Evolutionary conservation across 495 filamentous ascomycete genomes (phyloP), one percentile per base, ranked within the genome.

Genomic region (Aspergillus nanangensis): DNA sequence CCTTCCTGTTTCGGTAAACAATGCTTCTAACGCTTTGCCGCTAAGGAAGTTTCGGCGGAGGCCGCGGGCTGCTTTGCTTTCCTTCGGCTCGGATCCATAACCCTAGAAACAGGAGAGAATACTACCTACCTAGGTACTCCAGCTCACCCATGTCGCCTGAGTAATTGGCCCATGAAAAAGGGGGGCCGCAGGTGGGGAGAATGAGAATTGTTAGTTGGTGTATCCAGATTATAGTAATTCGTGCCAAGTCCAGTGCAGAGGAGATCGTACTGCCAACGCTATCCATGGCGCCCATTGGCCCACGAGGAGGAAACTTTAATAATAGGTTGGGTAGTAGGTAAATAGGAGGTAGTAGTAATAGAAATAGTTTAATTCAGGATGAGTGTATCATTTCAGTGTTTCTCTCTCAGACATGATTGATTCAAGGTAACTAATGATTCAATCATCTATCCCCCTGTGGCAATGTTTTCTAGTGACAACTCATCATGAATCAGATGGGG

Each of bases 91-190:
- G n/a, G n/a, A n/a, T n/a, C n/a, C n/a, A 29, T 29, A 11, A 11
- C 25, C 11, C 11, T 11, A 5, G 7, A 29, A 11, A 5, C 25
- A 5, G 11, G 25, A 29, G 11, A 29, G 25, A 29, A 29, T 7
- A 5, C 25, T 29, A 29, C 11, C n/a, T n/a, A n/a, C n/a, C n/a
- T n/a, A n/a, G 25, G 11, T 11, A 29, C 7, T 29, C 18, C 18
- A 39, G 37, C 13, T 9, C 5, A 39, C 5, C 13, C 34, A 37
- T 15, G n/a, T 18, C 8, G n/a, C 22, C 20, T 19, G 37, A 22
- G 3, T 39, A n/a, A 31, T 24, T 21, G 35, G 44, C 27, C 44
- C 11, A 22, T 40, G 14, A 25, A 47, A 47, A 21, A 47, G 36
- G 45, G 45, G 45, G 14, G 37, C 13, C 13, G 37, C 21, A 19